A percentile compares a stretch with the other conserved stretches of the same genome.
These are phyloP conservation scores for Yamadazyma olivae DNA, from an alignment of 805 yeast genomes.

Conservation along the genomic window DNA sequence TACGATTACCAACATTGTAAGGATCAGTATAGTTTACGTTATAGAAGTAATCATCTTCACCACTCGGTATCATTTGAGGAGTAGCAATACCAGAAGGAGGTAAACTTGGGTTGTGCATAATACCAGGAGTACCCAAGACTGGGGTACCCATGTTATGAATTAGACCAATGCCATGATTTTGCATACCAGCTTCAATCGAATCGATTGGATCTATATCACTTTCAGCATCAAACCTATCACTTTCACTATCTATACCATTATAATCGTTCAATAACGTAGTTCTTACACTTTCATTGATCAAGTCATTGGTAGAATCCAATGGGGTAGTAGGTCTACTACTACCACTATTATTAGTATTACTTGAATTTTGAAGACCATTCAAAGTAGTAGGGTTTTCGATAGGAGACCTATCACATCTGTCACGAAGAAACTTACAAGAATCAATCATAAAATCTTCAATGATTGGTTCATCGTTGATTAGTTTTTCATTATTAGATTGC, in stretches of 20 bases:
- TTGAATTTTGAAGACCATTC: background rate
- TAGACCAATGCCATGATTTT: background rate
- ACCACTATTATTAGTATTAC: background rate
- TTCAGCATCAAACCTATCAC: background rate
- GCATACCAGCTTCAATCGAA: background rate
- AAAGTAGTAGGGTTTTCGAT: background rate
- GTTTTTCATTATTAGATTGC: conserved; percentile 17
- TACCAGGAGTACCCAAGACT: background rate
- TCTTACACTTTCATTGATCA: conserved; percentile 5
- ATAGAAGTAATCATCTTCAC: conserved; percentile 3
- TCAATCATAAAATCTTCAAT: conserved; percentile 3
- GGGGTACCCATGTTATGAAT: background rate
- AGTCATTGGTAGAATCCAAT: conserved; percentile 9
- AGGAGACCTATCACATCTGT: conserved; percentile 35
- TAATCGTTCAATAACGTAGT: conserved; percentile 4
- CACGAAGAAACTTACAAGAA: conserved; percentile 24
- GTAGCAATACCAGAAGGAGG: background rate
- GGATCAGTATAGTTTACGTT: conserved; percentile 22
- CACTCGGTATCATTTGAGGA: background rate
- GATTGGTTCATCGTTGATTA: conserved; percentile 13
- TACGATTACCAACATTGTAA: conserved; percentile 51
- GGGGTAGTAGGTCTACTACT: conserved; percentile 2
- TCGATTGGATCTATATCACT: background rate
- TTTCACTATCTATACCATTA: conserved; percentile 3
- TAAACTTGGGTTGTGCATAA: too few species aligned